Base-by-base conservation (phyloP, 2,329 filamentous ascomycete species). In the Penicillium crustosum region DNA sequence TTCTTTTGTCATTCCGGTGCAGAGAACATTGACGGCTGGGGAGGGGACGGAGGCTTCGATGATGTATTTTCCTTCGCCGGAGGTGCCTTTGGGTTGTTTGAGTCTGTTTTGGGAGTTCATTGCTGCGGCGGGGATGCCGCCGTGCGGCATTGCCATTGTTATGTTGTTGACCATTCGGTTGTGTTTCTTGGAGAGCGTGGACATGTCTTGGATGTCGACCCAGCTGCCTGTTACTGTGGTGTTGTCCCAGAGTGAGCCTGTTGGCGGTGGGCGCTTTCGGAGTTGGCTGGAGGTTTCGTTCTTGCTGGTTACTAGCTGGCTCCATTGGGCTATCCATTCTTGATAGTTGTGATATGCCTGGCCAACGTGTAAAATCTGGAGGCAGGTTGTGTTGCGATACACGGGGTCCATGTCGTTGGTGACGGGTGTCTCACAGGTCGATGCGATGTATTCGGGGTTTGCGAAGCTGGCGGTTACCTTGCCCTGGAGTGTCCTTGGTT, bases 131-230 rank as follows among this genome's bases (percentile, higher is more conserved):
- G 89, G 85, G 0, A 94, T 81, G 0, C 87, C 85, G 0, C 86
- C 79, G 65, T 94, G 90, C 0, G 90, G 90, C 82, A 93, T 88
- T 0, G 89, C 89, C 63, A 93, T 79, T 0, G 88, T 89, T 27
- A 91, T 84, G 61, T 93, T 92, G 69, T 92, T 90, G 66, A 93
- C 77, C 38, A 89, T 79, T 27, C 89, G 80, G 0, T 77, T 74
- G 53, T 83, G 71, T 12, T 78, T 68, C 5, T 78, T 68, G 4
- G 81, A 87, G 0, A 79, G 75, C 4, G 75, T 71, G 0, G 79
- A 78, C 19, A 86, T 81, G 55, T 90, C 78, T 35, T 80, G 74
- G 9, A 80, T 75, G 2, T 89, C 81, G 38, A 92, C 85, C 90
- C 90, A 94, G 2, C 84, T 79, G 0, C 85, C 87, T 1, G 76